A percentile compares a stretch with the other conserved stretches of the same genome.
Conservation (phyloP, 192 early-diverging fungal genomes). For the Piromyces sp. region DNA sequence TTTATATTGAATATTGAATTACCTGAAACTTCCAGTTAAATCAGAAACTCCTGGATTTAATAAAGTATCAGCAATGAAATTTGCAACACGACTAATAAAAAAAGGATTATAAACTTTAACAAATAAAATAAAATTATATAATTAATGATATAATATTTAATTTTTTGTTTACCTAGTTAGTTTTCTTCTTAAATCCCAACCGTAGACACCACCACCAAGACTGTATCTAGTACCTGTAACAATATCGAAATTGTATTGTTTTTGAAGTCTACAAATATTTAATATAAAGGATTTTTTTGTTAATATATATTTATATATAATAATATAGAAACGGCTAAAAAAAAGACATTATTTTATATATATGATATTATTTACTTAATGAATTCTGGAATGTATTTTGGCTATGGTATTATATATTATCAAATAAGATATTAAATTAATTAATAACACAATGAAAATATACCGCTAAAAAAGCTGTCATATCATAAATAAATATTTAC, state of each 20-base stretch:
- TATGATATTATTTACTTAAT: slow-evolving; percentile 34
- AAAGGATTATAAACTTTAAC: no score
- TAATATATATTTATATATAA: no score
- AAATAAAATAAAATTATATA: no score
- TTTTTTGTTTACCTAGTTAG: slow-evolving; percentile 48
- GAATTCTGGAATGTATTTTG: slow-evolving; percentile 92
- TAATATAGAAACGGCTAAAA: no score
- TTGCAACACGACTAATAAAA: slow-evolving; percentile 66
- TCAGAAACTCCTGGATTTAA: slow-evolving; percentile 83
- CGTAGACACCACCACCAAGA: slow-evolving; percentile 80
- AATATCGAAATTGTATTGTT: slow-evolving; percentile 68
- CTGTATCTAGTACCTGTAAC: slow-evolving; percentile 88
- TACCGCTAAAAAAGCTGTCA: no score
- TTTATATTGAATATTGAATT: no score
- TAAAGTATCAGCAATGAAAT: slow-evolving; percentile 75
- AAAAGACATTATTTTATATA: no score
- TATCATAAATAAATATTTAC: slow-evolving; percentile 25
- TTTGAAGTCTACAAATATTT: slow-evolving; percentile 36
- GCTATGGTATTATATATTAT: slow-evolving; percentile 22
- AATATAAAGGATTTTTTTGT: no score
- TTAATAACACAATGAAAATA: background rate
- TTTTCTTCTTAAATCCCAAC: slow-evolving; percentile 92
- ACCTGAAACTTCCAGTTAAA: slow-evolving; percentile 86
- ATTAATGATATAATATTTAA: background rate
- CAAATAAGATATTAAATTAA: slow-evolving; percentile 2